Conservation (phyloP, 768 basidiomycete genomes). For the Podaxis sp. region DNA sequence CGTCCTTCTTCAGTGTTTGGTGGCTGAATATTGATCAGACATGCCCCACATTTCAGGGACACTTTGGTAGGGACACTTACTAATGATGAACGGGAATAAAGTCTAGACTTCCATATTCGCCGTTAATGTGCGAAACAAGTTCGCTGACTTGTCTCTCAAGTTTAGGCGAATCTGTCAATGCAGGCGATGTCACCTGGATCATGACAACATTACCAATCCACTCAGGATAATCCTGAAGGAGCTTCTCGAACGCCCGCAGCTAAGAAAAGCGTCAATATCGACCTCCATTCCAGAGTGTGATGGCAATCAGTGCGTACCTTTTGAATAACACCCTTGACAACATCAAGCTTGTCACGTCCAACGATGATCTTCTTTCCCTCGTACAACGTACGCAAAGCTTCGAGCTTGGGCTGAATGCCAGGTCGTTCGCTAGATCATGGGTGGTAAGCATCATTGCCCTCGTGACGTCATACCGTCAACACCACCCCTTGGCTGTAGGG, state of each 20-base stretch:
- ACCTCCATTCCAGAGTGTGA: background rate
- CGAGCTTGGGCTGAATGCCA: constrained; percentile 87
- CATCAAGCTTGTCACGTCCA: constrained; percentile 94
- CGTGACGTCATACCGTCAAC: background rate
- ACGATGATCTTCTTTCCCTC: constrained; percentile 98
- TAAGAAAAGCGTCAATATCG: constrained; percentile 23
- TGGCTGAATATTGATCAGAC: constrained; percentile 50
- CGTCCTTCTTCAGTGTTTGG: constrained; percentile 95
- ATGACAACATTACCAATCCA: constrained; percentile 90
- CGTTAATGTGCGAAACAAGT: constrained; percentile 92
- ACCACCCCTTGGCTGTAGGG: background rate
- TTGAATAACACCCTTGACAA: constrained; percentile 97
- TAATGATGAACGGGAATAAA: constrained; percentile 98
- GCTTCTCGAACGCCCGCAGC: constrained; percentile 94
- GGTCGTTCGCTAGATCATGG: constrained; percentile 48
- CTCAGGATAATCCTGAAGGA: constrained; percentile 89
- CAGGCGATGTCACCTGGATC: constrained; percentile 92
- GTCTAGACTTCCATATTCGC: constrained; percentile 89
- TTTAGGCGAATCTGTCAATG: constrained; percentile 88
- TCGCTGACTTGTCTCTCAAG: constrained; percentile 93
- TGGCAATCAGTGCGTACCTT: constrained; percentile 49
- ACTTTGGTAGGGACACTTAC: constrained; percentile 40
- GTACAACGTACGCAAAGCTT: constrained; percentile 78
- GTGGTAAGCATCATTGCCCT: constrained; percentile 2
- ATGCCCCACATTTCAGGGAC: no score